These are phyloP conservation scores for Bullera alba DNA, from an alignment of 768 basidiomycete genomes.

Conservation along the genomic window DNA sequence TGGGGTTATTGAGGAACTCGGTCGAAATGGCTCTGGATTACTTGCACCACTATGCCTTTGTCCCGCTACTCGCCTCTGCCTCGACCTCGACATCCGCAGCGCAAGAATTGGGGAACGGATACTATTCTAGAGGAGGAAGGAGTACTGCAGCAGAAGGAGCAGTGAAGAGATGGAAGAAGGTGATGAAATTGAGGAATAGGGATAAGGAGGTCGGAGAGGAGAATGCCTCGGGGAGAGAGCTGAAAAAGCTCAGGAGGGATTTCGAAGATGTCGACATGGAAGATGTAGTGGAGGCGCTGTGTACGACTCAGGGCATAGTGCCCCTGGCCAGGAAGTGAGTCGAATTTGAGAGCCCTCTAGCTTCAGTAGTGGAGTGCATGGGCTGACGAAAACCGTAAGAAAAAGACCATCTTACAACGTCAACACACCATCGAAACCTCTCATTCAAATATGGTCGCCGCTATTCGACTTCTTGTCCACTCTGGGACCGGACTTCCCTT, in stretches of 20 bases:
- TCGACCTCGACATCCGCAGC: conserved; percentile 52
- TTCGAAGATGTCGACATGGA: conserved; percentile 63
- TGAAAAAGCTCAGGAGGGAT: conserved; percentile 40
- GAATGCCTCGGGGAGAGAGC: conserved; percentile 45
- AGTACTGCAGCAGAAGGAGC: conserved; percentile 58
- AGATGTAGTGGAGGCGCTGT: conserved; percentile 58
- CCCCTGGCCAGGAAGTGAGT: conserved; percentile 76
- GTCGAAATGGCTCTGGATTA: conserved; percentile 34
- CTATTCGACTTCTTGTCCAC: conserved; percentile 23
- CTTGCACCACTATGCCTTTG: conserved; percentile 49
- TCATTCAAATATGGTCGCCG: conserved; percentile 33
- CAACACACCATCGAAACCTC: conserved; percentile 12
- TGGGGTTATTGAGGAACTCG: conserved; percentile 70
- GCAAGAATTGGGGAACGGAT: conserved; percentile 57
- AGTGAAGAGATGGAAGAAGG: conserved; percentile 34
- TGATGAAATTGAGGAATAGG: conserved; percentile 57
- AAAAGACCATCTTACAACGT: conserved; percentile 23
- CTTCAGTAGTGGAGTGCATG: no score
- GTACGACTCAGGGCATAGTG: conserved; percentile 68
- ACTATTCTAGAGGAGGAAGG: conserved; percentile 52
- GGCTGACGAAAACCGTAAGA: conserved; percentile 8
- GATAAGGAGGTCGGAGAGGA: conserved; percentile 39
- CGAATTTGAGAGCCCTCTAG: no score
- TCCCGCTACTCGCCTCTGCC: conserved; percentile 56
- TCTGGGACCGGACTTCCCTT: conserved; percentile 6